phyloP scores from a whole-genome alignment of 2,329 filamentous ascomycete genomes.

The Trichoderma pleuroti region DNA sequence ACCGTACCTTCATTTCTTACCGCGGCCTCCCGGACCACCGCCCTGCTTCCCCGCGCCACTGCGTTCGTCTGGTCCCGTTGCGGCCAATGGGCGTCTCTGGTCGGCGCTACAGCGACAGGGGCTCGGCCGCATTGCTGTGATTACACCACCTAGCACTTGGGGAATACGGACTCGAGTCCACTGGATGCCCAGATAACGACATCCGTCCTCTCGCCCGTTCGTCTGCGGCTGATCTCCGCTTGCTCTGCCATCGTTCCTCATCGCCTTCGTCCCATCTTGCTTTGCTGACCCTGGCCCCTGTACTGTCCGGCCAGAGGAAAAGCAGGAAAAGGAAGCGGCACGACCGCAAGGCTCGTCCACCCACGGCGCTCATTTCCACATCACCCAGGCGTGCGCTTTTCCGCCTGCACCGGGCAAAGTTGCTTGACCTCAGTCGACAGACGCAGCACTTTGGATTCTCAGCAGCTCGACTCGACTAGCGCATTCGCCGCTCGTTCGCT shows the following conservation, averaged over 20 bases:
- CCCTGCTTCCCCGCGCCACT: slow-evolving; percentile 7
- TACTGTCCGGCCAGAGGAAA: not conserved
- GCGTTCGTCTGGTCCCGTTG: not conserved
- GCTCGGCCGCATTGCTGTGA: not conserved
- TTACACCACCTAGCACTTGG: not conserved
- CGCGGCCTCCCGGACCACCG: not conserved
- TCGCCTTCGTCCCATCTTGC: not conserved
- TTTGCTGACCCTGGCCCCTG: not conserved
- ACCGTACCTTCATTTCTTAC: not conserved
- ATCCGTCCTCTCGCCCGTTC: not conserved
- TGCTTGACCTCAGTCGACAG: not conserved
- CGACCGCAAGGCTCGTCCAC: not conserved
- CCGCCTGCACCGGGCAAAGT: slow-evolving; percentile 8
- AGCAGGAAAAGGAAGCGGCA: not conserved
- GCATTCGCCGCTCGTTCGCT: slow-evolving; percentile 17
- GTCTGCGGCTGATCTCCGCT: slow-evolving; percentile 5
- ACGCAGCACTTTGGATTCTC: slow-evolving; percentile 2
- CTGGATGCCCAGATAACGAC: not conserved
- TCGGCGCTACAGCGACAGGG: slow-evolving; percentile 5
- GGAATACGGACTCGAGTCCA: slow-evolving; percentile 1
- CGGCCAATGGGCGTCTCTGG: not conserved
- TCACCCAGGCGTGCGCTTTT: not conserved
- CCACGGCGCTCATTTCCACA: not conserved
- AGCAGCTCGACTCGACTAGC: slow-evolving; percentile 3
- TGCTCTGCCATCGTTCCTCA: not conserved